Conservation (phyloP, 345 rosid species). For the Erysimum cheiranthoides region DNA sequence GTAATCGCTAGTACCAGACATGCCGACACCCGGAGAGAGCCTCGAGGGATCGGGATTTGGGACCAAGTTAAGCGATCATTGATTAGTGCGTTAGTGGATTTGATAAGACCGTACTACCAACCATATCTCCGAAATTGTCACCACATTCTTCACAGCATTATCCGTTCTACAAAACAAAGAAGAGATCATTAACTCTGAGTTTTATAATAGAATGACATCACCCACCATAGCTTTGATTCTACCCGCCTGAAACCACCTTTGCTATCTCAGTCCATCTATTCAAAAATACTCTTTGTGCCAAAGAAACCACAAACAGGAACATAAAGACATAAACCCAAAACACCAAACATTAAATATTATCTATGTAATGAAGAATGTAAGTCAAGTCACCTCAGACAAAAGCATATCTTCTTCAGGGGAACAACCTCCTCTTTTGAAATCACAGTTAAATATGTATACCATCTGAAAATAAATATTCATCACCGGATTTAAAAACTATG, state of each 20-base stretch:
- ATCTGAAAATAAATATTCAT: conserved; percentile 52
- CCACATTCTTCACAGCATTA: too few species aligned
- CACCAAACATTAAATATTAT: conserved; percentile 12
- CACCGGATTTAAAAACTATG: not conserved
- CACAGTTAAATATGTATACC: conserved; percentile 95
- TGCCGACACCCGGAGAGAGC: too few species aligned
- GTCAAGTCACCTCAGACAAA: conserved; percentile 73
- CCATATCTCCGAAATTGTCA: too few species aligned
- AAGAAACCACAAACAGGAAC: conserved; percentile 10
- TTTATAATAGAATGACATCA: conserved; percentile 32
- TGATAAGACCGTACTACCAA: too few species aligned
- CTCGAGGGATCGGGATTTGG: too few species aligned
- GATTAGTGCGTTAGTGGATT: too few species aligned
- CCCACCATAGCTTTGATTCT: conserved; percentile 34
- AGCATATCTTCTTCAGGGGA: conserved; percentile 94
- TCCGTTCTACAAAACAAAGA: too few species aligned
- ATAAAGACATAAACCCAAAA: conserved; percentile 6
- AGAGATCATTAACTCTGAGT: too few species aligned
- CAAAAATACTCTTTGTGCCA: conserved; percentile 92
- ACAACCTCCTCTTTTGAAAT: conserved; percentile 98
- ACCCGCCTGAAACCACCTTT: conserved; percentile 99
- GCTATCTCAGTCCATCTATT: conserved; percentile 99
- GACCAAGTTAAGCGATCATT: too few species aligned
- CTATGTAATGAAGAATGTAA: conserved; percentile 27
- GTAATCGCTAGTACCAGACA: too few species aligned